Conservation (phyloP, 495 filamentous ascomycete species). For the Jackrogersella minutella region DNA sequence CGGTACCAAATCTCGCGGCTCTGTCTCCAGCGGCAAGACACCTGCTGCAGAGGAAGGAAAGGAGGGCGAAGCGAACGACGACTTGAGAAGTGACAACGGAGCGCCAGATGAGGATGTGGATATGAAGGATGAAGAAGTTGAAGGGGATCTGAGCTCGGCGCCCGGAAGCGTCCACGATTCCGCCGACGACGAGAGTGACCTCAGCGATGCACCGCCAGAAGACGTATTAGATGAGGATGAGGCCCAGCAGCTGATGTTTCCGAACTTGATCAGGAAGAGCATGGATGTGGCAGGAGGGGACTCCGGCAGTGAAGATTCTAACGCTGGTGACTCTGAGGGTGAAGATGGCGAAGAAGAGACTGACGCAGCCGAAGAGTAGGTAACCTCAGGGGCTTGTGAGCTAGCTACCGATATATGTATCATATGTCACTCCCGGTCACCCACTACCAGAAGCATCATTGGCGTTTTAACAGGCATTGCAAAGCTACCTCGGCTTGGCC, state of each 20-base stretch:
- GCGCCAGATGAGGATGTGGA: conserved; percentile 32
- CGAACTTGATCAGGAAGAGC: conserved; percentile 49
- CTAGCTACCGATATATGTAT: background rate
- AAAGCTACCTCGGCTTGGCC: background rate
- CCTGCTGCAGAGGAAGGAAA: conserved; percentile 42
- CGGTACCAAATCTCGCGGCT: conserved; percentile 49
- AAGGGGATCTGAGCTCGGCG: conserved; percentile 49
- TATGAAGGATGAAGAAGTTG: conserved; percentile 44
- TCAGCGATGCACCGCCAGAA: conserved; percentile 70
- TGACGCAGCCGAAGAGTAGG: conserved; percentile 34
- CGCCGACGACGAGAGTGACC: conserved; percentile 82
- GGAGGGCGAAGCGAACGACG: conserved; percentile 46
- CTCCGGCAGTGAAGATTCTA: conserved; percentile 36
- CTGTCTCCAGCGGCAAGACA: conserved; percentile 52
- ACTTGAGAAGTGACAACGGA: conserved; percentile 18
- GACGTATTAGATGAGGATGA: conserved; percentile 57
- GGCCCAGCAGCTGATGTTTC: conserved; percentile 56
- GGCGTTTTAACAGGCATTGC: background rate
- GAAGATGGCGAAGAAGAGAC: conserved; percentile 42
- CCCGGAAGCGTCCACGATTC: conserved; percentile 74
- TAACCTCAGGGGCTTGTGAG: background rate
- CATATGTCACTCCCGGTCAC: background rate
- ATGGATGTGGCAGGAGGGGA: conserved; percentile 41
- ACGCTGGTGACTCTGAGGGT: conserved; percentile 29
- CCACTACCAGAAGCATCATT: background rate